Evolutionary conservation across 768 basidiomycete genomes (phyloP), one percentile per base, ranked within the genome.

Genomic region (Fistulinella prunicolor): DNA sequence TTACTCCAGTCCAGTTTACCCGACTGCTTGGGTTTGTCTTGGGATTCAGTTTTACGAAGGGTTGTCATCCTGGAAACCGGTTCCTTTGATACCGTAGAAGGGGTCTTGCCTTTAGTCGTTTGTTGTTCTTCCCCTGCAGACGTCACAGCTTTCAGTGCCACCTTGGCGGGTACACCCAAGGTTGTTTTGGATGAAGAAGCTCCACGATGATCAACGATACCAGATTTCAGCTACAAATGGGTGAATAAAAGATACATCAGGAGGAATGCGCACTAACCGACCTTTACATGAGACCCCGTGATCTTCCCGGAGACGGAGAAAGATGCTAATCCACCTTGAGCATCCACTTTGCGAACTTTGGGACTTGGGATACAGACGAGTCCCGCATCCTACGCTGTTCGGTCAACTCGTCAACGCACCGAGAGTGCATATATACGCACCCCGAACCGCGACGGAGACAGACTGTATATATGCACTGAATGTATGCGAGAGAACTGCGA

Each of bases 1-100:
- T 77, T 82, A 63, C 80, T 78, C 73, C 81, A 86, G 54, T 84
- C 79, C 6, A 85, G 70, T 57, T 78, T 81, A 5, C 81, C 82
- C 3, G 73, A 62, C 23, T 61, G 50, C 42, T 66, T 71, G 0
- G 67, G 54, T 41, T 59, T 71, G 58, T 60, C 63, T 37, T 47
- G 66, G 8, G 49, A 24, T 34, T 63, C 66, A 4, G 29, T 38
- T 34, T 51, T 55, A 8, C 46, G 35, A 26, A 61, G 8, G 47
- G 38, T 7, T 9, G 54, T 66, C 62, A 57, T 60, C 24, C 65
- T 58, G 36, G 59, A 55, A 21, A 50, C 49, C 16, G 58, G 57
- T 22, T 57, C 57, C 38, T 69, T 65, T 28, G 50, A 49, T 26
- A 59, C 64, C 4, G 59, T 62, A 12, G 54, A 55, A 16, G 49